phyloP scores from a whole-genome alignment of 352 stramenopile genomes.

The Bremia lactucae region DNA sequence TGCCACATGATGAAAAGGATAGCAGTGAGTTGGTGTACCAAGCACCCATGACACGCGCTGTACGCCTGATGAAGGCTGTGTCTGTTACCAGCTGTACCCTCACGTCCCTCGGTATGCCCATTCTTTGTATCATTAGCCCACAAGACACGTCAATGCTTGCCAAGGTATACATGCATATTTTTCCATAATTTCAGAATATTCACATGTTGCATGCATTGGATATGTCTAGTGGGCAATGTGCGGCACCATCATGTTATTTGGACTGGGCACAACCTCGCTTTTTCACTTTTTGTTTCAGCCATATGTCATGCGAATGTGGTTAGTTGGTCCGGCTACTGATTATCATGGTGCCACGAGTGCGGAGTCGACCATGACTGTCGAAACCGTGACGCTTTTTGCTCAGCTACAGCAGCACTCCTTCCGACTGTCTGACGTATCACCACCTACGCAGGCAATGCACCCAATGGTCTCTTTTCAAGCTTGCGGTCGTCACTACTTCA shows the following conservation, averaged over 20 bases:
- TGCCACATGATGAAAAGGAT: not conserved
- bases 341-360: conserved; percentile 1
- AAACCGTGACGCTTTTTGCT: conserved; percentile 65
- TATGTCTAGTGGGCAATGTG: conserved; percentile 74
- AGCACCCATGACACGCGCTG: conserved; percentile 57
- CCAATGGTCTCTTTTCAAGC: conserved; percentile 79
- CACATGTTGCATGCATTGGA: too few relatives aligned
- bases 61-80: conserved; percentile 82
- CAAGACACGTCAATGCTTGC: conserved; percentile 59
- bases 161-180: conserved; percentile 26
- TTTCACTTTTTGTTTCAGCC: conserved; percentile 83
- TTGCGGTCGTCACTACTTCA: conserved; percentile 55
- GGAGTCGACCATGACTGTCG: conserved; percentile 42
- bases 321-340: too few relatives aligned
- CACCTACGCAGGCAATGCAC: conserved; percentile 56
- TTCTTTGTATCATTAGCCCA: conserved; percentile 58
- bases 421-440: conserved; percentile 43
- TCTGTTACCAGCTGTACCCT: conserved; percentile 75
- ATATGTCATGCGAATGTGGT: conserved; percentile 79
- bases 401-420: conserved; percentile 43
- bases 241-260: conserved; percentile 82
- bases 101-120: conserved; percentile 72
- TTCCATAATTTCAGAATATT: too few relatives aligned
- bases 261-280: conserved; percentile 66
- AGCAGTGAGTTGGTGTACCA: conserved; percentile 60